Conservation (phyloP, 2,329 filamentous ascomycete species). For the Botrytis sinoallii region DNA sequence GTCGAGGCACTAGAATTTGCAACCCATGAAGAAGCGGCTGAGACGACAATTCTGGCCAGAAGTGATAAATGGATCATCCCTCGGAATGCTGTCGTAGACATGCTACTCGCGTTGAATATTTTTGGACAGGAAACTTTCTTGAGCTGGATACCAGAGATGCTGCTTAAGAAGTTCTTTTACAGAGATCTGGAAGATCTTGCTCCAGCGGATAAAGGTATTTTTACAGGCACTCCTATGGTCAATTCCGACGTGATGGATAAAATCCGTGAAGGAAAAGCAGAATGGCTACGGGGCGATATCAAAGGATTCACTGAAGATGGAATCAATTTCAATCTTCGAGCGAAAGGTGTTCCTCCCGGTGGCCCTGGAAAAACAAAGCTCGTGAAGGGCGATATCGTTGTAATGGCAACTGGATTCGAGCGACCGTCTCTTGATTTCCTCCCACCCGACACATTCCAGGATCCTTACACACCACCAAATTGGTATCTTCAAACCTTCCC, state of each 20-base stretch:
- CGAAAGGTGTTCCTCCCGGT: slow-evolving; percentile 69
- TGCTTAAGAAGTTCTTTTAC: slow-evolving; percentile 79
- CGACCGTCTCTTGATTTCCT: slow-evolving; percentile 72
- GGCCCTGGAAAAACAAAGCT: slow-evolving; percentile 66
- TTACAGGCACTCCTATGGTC: slow-evolving; percentile 82
- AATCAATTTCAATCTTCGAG: slow-evolving; percentile 68
- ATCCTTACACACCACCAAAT: slow-evolving; percentile 74
- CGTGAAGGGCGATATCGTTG: slow-evolving; percentile 70
- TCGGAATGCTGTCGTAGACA: slow-evolving; percentile 71
- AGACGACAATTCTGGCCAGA: slow-evolving; percentile 70
- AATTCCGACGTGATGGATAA: slow-evolving; percentile 78
- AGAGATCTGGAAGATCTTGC: slow-evolving; percentile 73
- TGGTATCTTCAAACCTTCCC: slow-evolving; percentile 91
- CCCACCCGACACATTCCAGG: slow-evolving; percentile 66
- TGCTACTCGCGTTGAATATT: slow-evolving; percentile 72
- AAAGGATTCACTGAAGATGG: slow-evolving; percentile 60
- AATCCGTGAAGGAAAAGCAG: slow-evolving; percentile 66
- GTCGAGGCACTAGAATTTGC: slow-evolving; percentile 83
- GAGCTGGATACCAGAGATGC: slow-evolving; percentile 73
- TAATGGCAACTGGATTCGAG: slow-evolving; percentile 81
- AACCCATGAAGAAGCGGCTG: slow-evolving; percentile 59
- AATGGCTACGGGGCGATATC: slow-evolving; percentile 82
- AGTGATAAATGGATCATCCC: slow-evolving; percentile 88
- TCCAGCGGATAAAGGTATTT: slow-evolving; percentile 69
- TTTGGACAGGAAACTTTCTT: slow-evolving; percentile 73